A percentile compares a stretch with the other conserved stretches of the same genome.
These are phyloP conservation scores for Brassica rapa DNA, from an alignment of 345 rosid species.

Conservation along the genomic window DNA sequence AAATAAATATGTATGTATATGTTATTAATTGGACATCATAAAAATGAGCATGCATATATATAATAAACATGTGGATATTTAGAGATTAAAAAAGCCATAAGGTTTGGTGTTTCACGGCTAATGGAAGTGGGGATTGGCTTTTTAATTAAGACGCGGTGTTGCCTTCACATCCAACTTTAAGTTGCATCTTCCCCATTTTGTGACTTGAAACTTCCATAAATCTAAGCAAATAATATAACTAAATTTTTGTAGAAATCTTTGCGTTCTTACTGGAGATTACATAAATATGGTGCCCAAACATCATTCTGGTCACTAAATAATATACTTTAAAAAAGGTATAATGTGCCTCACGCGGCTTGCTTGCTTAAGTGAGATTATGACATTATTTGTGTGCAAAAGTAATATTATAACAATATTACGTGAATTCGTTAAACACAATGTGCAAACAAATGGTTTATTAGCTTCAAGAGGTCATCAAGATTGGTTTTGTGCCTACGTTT, in stretches of 20 bases:
- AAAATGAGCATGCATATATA: conserved; percentile 1
- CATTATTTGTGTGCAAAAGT: neutral
- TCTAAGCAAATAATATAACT: neutral
- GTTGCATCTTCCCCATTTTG: conserved; percentile 6
- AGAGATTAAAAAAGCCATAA: neutral
- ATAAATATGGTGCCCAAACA: too few species aligned
- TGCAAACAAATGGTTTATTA: neutral
- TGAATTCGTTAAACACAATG: conserved; percentile 7
- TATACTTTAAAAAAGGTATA: neutral
- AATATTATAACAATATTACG: neutral
- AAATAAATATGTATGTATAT: neutral
- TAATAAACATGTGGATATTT: neutral
- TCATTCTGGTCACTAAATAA: too few species aligned
- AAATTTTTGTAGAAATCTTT: neutral
- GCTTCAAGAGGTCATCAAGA: neutral
- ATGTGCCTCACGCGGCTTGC: conserved; percentile 20
- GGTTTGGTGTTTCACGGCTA: conserved; percentile 27
- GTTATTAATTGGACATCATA: neutral
- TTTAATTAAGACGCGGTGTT: conserved; percentile 22
- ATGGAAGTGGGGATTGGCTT: conserved; percentile 16
- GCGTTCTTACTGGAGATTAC: neutral
- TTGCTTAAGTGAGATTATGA: conserved; percentile 15
- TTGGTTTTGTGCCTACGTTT: neutral
- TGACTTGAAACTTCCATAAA: neutral
- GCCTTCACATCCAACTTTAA: conserved; percentile 11